phyloP scores from a whole-genome alignment of 306 rosid species.

The Cicer pinnatifidum region DNA sequence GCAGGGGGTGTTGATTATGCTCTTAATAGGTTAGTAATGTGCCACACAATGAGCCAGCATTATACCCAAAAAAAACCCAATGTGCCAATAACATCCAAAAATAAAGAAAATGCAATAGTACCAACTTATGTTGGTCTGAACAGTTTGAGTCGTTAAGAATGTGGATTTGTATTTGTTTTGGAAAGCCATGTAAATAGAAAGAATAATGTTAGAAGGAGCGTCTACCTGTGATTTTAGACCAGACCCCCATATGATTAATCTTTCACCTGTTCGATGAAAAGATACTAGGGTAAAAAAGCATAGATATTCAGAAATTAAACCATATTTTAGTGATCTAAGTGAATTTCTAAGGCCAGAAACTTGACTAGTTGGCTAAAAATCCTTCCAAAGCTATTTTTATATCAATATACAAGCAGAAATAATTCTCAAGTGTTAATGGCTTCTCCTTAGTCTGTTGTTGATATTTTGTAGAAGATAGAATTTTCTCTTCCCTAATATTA shows the following conservation, averaged over 20 bases:
- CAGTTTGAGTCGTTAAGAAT: not conserved
- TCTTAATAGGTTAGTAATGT: slow-evolving; percentile 73
- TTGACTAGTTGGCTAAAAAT: not conserved
- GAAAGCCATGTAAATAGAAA: too few relatives aligned
- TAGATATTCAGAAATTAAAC: not conserved
- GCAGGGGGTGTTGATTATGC: slow-evolving; percentile 85
- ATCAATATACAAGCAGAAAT: too few relatives aligned
- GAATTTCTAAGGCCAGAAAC: not conserved
- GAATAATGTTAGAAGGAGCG: too few relatives aligned
- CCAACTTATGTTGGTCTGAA: not conserved
- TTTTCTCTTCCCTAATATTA: not conserved
- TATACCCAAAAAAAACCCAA: slow-evolving; percentile 26
- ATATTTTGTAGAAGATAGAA: too few relatives aligned
- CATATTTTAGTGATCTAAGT: slow-evolving; percentile 2
- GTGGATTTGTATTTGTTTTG: not conserved
- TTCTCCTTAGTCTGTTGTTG: slow-evolving; percentile 1
- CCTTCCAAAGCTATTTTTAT: too few relatives aligned
- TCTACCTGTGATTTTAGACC: too few relatives aligned
- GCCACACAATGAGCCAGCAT: slow-evolving; percentile 12
- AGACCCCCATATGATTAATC: too few relatives aligned
- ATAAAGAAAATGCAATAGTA: not conserved
- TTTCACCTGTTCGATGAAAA: too few relatives aligned
- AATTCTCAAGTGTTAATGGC: not conserved
- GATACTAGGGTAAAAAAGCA: too few relatives aligned
- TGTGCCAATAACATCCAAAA: slow-evolving; percentile 19